Evolutionary conservation across 108 stramenopile species (phyloP).

Genomic region (Skeletonema marinoi): DNA sequence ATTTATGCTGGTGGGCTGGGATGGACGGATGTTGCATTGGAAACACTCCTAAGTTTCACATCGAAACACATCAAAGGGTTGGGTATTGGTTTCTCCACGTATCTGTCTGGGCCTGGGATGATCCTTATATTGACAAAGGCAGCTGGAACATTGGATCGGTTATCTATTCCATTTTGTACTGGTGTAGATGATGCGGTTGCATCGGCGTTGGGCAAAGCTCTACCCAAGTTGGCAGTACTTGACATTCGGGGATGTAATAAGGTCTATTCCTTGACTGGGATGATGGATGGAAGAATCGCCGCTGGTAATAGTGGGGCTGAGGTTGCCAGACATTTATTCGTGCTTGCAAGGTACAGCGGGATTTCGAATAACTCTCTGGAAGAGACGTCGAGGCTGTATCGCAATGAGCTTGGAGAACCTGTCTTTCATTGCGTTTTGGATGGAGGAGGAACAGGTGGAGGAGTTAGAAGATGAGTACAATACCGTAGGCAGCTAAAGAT

Average conservation of each 20-base stretch:
- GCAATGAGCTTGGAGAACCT: constrained; percentile 35
- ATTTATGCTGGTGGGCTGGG: constrained; percentile 75
- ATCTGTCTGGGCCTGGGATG: constrained; percentile 56
- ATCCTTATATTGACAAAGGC: constrained; percentile 44
- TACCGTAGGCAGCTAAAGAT: neutral
- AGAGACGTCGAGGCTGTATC: constrained; percentile 67
- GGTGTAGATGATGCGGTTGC: constrained; percentile 70
- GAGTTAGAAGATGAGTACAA: constrained; percentile 48
- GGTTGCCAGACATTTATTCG: constrained; percentile 49
- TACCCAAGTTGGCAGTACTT: constrained; percentile 57
- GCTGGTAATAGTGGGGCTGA: constrained; percentile 30
- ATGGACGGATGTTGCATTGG: constrained; percentile 69
- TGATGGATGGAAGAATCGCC: constrained; percentile 79
- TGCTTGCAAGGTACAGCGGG: constrained; percentile 75
- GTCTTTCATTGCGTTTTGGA: constrained; percentile 60
- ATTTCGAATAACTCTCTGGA: constrained; percentile 61
- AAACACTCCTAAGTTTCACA: constrained; percentile 42
- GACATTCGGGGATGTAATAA: constrained; percentile 78
- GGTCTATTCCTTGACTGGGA: constrained; percentile 62
- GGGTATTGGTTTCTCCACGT: constrained; percentile 66
- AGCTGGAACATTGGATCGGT: constrained; percentile 42
- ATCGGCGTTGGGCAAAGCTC: constrained; percentile 65
- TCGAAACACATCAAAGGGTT: constrained; percentile 49
- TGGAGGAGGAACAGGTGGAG: constrained; percentile 67
- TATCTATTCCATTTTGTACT: constrained; percentile 79